Percentiles rank a stretch among this genome's conserved stretches.
These are phyloP conservation scores for Aureobasidium sp. DNA, from an alignment of 2,329 filamentous ascomycete species.

Conservation along the genomic window DNA sequence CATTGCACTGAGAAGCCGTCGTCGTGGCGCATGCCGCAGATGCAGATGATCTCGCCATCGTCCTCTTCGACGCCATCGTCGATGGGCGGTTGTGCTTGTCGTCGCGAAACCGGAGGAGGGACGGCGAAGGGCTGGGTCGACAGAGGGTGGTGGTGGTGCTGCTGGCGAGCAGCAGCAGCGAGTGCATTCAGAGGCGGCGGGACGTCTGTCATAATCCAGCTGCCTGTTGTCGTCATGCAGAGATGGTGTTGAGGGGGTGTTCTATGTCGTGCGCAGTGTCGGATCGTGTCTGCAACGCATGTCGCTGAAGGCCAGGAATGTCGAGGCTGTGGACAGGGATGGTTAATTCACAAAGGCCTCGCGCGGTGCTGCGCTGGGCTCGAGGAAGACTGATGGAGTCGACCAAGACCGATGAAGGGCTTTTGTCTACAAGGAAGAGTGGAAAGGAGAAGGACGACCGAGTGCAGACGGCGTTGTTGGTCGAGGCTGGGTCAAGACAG, in stretches of 20 bases:
- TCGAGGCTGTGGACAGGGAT: slow-evolving; percentile 8
- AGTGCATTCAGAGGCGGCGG: slow-evolving; percentile 9
- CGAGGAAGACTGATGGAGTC: background rate
- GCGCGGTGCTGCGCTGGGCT: background rate
- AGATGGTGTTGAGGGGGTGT: background rate
- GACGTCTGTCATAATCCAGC: slow-evolving; percentile 11
- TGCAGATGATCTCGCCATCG: slow-evolving; percentile 94
- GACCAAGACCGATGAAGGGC: background rate
- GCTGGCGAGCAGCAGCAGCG: slow-evolving; percentile 3
- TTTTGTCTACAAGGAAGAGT: background rate
- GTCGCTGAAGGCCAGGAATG: slow-evolving; percentile 6
- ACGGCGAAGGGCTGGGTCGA: background rate
- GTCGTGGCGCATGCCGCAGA: slow-evolving; percentile 87
- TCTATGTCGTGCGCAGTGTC: slow-evolving; percentile 11
- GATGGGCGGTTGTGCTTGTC: background rate
- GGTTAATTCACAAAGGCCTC: background rate
- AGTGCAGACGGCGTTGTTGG: background rate
- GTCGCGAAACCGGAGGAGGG: background rate
- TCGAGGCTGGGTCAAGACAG: background rate
- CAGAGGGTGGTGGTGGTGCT: slow-evolving; percentile 1
- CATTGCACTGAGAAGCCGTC: slow-evolving; percentile 97
- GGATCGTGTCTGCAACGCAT: slow-evolving; percentile 7
- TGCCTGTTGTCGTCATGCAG: slow-evolving; percentile 5
- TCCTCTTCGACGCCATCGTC: slow-evolving; percentile 49
- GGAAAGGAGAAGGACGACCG: background rate